Percentiles rank a stretch among this genome's conserved stretches.
These are phyloP conservation scores for button mushroom (Agaricus bisporus) DNA, from an alignment of 768 basidiomycete species.

Conservation along the genomic window DNA sequence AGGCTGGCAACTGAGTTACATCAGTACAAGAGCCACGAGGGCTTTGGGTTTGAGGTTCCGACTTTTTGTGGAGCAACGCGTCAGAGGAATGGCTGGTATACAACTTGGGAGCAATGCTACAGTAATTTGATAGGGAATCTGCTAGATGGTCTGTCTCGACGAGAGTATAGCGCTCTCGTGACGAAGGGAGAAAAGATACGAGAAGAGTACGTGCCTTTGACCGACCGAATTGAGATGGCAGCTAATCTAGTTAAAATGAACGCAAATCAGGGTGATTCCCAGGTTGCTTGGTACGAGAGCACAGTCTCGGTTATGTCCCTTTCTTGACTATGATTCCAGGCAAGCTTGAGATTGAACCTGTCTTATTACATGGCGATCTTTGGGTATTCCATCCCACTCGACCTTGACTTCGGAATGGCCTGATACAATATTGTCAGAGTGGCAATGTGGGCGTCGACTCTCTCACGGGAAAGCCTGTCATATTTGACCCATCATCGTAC, in stretches of 20 bases:
- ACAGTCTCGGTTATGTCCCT: neutral
- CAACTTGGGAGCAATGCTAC: constrained; percentile 68
- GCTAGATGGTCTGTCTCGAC: constrained; percentile 42
- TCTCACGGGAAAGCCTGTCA: constrained; percentile 49
- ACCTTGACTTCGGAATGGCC: constrained; percentile 2
- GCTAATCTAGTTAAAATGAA: neutral
- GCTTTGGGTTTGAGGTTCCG: constrained; percentile 67
- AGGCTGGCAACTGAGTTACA: constrained; percentile 68
- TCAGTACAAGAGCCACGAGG: constrained; percentile 39
- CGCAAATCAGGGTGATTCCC: constrained; percentile 56
- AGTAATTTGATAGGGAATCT: constrained; percentile 55
- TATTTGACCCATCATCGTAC: constrained; percentile 75
- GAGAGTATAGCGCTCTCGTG: constrained; percentile 22
- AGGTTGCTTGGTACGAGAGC: constrained; percentile 45
- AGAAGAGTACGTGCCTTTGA: constrained; percentile 30
- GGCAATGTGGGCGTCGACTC: constrained; percentile 66
- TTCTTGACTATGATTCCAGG: constrained; percentile 21
- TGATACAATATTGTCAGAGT: constrained; percentile 35
- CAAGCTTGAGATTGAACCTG: constrained; percentile 52
- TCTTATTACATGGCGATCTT: constrained; percentile 72
- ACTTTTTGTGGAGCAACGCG: constrained; percentile 75
- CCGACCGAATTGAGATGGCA: neutral
- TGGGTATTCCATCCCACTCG: constrained; percentile 44
- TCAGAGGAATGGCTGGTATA: constrained; percentile 67
- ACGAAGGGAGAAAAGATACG: constrained; percentile 13